These are phyloP conservation scores for Huntiella moniliformis DNA, from an alignment of 2,329 filamentous ascomycete genomes.

Conservation along the genomic window DNA sequence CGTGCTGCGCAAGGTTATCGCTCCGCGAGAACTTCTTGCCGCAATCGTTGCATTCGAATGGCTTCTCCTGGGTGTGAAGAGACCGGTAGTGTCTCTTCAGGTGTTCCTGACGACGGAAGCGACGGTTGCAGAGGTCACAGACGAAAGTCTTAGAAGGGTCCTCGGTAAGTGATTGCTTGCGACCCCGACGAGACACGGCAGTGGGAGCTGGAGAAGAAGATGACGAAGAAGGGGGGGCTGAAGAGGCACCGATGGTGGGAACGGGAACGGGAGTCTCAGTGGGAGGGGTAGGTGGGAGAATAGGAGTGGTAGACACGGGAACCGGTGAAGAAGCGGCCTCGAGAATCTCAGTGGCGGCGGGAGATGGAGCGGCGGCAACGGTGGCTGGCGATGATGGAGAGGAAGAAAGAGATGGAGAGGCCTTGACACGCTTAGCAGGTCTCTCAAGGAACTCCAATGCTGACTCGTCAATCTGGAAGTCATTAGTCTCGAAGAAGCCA, in stretches of 20 bases:
- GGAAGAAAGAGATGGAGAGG: slow-evolving; percentile 19
- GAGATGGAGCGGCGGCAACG: slow-evolving; percentile 18
- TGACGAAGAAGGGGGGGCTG: slow-evolving; percentile 16
- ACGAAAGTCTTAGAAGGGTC: slow-evolving; percentile 97
- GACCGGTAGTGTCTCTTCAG: slow-evolving; percentile 97
- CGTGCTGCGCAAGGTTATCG: slow-evolving; percentile 92
- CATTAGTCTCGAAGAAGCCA: slow-evolving; percentile 60
- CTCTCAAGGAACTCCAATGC: slow-evolving; percentile 23
- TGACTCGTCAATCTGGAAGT: slow-evolving; percentile 57
- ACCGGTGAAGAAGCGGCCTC: background rate
- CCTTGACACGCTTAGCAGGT: slow-evolving; percentile 37
- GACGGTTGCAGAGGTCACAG: slow-evolving; percentile 86
- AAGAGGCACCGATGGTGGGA: slow-evolving; percentile 18
- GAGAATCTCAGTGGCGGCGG: slow-evolving; percentile 15
- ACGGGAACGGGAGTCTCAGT: background rate
- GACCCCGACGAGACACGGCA: slow-evolving; percentile 73
- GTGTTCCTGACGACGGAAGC: slow-evolving; percentile 95
- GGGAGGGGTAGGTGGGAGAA: background rate
- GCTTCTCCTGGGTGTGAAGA: slow-evolving; percentile 96
- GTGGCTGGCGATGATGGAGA: slow-evolving; percentile 24
- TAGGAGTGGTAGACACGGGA: background rate
- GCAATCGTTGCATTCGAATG: slow-evolving; percentile 92
- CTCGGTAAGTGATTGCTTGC: slow-evolving; percentile 95
- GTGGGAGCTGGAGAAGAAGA: slow-evolving; percentile 25
- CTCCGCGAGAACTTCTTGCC: slow-evolving; percentile 98